phyloP scores from a whole-genome alignment of 306 rosid genomes.

The Prinsepia uniflora region DNA sequence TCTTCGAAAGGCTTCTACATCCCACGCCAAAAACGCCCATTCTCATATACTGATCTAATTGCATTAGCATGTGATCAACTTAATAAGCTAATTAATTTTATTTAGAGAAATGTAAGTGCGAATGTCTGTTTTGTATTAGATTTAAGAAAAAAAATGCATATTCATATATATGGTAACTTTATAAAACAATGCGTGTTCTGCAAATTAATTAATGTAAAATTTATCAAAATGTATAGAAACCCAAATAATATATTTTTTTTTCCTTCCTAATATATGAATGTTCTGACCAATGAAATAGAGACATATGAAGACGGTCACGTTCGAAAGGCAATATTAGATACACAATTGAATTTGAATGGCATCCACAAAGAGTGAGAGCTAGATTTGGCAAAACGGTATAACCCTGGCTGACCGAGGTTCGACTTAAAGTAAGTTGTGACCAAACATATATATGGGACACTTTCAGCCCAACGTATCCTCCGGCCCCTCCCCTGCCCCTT shows the following conservation, averaged over 20 bases:
- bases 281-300: slow-evolving; percentile 2
- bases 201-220: too few species aligned
- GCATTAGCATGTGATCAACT: neutral
- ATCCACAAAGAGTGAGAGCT: slow-evolving; percentile 48
- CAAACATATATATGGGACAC: slow-evolving; percentile 32
- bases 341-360: slow-evolving; percentile 37
- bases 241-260: too few species aligned
- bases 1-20: too few species aligned
- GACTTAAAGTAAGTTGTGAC: slow-evolving; percentile 52
- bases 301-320: slow-evolving; percentile 11
- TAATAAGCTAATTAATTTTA: neutral
- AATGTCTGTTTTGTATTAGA: too few species aligned
- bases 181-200: too few species aligned
- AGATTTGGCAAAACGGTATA: slow-evolving; percentile 60
- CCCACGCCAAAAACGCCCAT: too few species aligned
- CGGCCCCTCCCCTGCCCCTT: slow-evolving; percentile 8
- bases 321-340: slow-evolving; percentile 22
- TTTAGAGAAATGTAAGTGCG: neutral
- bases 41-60: neutral
- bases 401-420: slow-evolving; percentile 57
- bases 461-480: slow-evolving; percentile 32
- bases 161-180: too few species aligned
- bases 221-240: too few species aligned
- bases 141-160: too few species aligned
- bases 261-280: too few species aligned